Evolutionary conservation across 2,329 filamentous ascomycete species (phyloP).

Genomic region (Xylariaceae sp.): DNA sequence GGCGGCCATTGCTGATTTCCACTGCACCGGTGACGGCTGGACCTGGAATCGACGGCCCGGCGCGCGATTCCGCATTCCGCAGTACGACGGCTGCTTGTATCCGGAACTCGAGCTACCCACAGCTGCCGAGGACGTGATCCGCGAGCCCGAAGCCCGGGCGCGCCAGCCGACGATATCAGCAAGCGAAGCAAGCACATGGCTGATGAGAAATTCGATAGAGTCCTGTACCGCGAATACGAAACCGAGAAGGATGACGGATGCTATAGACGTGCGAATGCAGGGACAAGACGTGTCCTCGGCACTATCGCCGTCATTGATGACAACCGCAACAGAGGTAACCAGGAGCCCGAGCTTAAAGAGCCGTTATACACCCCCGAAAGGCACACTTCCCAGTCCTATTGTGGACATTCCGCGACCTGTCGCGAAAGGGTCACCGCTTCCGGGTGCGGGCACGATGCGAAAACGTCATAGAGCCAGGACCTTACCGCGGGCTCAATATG

Average conservation of each 20-base stretch:
- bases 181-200: neutral
- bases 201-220: neutral
- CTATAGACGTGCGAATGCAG: neutral
- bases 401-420: slow-evolving; percentile 8
- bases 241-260: neutral
- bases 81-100: slow-evolving; percentile 28
- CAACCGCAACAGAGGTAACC: neutral
- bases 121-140: slow-evolving; percentile 25
- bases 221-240: neutral
- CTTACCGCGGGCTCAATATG: neutral
- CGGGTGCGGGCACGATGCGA: neutral
- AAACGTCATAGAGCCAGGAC: slow-evolving; percentile 2
- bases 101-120: slow-evolving; percentile 26
- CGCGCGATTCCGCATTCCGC: slow-evolving; percentile 29
- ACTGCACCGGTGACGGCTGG: slow-evolving; percentile 23
- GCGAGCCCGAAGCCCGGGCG: slow-evolving; percentile 18
- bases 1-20: slow-evolving; percentile 29
- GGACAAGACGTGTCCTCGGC: neutral
- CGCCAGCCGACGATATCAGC: neutral
- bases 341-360: neutral
- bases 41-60: slow-evolving; percentile 27
- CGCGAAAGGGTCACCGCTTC: slow-evolving; percentile 3
- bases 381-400: slow-evolving; percentile 1
- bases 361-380: slow-evolving; percentile 7
- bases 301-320: neutral